Percentiles rank a stretch among this genome's conserved stretches.
Evolutionary conservation across 805 yeast genomes (phyloP).

Genomic region (Wickerhamomyces chaumierensis): DNA sequence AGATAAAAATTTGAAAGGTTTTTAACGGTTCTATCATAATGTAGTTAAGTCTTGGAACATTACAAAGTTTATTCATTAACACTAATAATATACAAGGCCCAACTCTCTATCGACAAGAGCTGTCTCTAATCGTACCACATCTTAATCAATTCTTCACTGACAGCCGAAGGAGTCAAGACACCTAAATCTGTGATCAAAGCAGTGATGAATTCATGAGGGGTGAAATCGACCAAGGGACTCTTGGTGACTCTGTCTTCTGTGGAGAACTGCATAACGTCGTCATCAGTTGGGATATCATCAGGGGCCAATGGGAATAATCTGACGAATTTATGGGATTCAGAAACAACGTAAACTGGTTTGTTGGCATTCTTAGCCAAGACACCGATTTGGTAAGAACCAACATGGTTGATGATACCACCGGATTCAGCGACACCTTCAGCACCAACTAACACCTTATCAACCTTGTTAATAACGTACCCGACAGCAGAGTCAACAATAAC

Average conservation of each 20-base stretch:
- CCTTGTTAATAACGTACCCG: slow-evolving; percentile 82
- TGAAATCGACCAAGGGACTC: slow-evolving; percentile 69
- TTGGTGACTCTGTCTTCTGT: slow-evolving; percentile 26
- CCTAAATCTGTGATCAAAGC: slow-evolving; percentile 95
- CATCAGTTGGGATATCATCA: slow-evolving; percentile 68
- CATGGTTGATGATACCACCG: slow-evolving; percentile 93
- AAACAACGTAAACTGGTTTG: slow-evolving; percentile 88
- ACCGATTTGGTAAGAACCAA: slow-evolving; percentile 92
- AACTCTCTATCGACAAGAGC: no score
- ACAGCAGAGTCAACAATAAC: slow-evolving; percentile 89
- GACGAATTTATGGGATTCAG: slow-evolving; percentile 93
- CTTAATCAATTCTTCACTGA: slow-evolving; percentile 94
- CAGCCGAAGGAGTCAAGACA: slow-evolving; percentile 94
- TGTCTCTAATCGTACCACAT: slow-evolving; percentile 80
- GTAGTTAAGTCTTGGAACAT: no score
- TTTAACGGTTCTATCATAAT: no score
- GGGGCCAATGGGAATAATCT: slow-evolving; percentile 92
- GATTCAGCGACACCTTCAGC: slow-evolving; percentile 99
- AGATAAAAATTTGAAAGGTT: no score
- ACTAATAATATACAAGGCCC: no score
- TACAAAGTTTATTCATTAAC: no score
- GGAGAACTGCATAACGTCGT: slow-evolving; percentile 35
- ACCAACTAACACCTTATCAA: slow-evolving; percentile 90
- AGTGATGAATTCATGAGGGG: slow-evolving; percentile 91
- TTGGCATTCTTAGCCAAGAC: slow-evolving; percentile 82